Evolutionary conservation across 352 stramenopile genomes (phyloP).

Genomic region (Phytopythium aichiense): DNA sequence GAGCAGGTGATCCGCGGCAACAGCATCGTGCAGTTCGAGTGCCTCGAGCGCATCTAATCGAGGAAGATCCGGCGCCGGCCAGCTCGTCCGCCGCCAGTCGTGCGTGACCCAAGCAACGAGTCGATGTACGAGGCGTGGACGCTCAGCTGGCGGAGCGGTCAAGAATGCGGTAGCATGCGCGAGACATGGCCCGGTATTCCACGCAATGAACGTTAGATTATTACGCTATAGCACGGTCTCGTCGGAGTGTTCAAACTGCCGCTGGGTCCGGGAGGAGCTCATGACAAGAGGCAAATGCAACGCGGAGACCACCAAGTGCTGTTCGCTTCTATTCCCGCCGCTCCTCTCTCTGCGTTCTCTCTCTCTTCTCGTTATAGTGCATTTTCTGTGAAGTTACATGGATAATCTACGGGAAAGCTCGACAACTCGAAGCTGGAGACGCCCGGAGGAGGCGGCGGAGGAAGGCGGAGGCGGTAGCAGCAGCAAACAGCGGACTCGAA

Average conservation of each 20-base stretch:
- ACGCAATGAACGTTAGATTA: conserved; percentile 8
- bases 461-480: neutral
- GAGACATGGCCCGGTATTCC: neutral
- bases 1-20: conserved; percentile 84
- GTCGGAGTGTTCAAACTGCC: no score
- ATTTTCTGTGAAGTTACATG: conserved; percentile 7
- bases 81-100: neutral
- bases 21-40: conserved; percentile 90
- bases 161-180: neutral
- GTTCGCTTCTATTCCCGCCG: neutral
- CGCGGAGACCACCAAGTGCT: conserved; percentile 2
- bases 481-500: conserved; percentile 3
- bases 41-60: conserved; percentile 71
- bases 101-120: neutral
- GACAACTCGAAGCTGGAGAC: conserved; percentile 3
- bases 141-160: neutral
- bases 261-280: no score
- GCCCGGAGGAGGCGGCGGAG: neutral
- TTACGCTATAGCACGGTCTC: neutral
- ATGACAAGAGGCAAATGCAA: neutral
- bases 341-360: no score
- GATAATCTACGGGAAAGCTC: conserved; percentile 10
- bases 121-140: neutral
- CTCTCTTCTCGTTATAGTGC: conserved; percentile 2
- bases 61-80: neutral